Percentiles rank a stretch among this genome's conserved stretches.
phyloP scores from a whole-genome alignment of 176 grass and related monocot genomes.

The Rhipidocladum racemiflorum region DNA sequence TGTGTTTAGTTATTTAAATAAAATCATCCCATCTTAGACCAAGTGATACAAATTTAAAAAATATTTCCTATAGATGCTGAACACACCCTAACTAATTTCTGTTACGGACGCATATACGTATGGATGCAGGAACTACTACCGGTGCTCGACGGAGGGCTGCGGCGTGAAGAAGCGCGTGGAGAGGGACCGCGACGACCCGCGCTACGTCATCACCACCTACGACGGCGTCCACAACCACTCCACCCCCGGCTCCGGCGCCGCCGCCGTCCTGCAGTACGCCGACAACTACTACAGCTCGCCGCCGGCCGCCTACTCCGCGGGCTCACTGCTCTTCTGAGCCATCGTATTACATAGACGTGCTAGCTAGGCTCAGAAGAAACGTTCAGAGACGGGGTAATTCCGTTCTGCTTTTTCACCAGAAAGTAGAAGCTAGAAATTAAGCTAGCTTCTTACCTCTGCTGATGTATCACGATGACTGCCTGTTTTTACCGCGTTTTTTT shows the following conservation, averaged over 20 bases:
- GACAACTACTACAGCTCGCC: constrained; percentile 36
- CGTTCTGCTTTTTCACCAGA: background rate
- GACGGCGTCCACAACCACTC: constrained; percentile 92
- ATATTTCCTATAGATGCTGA: too few relatives aligned
- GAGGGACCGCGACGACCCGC: constrained; percentile 60
- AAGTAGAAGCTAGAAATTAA: background rate
- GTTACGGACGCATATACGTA: background rate
- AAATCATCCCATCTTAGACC: too few relatives aligned
- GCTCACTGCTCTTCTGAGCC: constrained; percentile 29
- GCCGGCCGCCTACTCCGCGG: constrained; percentile 25
- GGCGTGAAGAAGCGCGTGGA: constrained; percentile 93
- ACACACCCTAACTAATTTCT: too few relatives aligned
- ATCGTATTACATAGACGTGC: background rate
- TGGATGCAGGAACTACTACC: constrained; percentile 69
- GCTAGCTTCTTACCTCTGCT: background rate
- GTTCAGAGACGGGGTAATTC: background rate
- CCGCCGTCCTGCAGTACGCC: constrained; percentile 20
- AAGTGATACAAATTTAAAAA: too few relatives aligned
- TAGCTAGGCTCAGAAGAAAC: background rate
- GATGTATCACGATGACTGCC: background rate
- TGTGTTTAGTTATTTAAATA: too few relatives aligned
- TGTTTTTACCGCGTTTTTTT: background rate
- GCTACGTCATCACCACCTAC: constrained; percentile 80
- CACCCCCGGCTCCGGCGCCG: constrained; percentile 10
- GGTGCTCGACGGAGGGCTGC: constrained; percentile 63